A percentile compares a stretch with the other conserved stretches of the same genome.
These are phyloP conservation scores for Lepidium sativum DNA, from an alignment of 345 rosid genomes.

Conservation along the genomic window DNA sequence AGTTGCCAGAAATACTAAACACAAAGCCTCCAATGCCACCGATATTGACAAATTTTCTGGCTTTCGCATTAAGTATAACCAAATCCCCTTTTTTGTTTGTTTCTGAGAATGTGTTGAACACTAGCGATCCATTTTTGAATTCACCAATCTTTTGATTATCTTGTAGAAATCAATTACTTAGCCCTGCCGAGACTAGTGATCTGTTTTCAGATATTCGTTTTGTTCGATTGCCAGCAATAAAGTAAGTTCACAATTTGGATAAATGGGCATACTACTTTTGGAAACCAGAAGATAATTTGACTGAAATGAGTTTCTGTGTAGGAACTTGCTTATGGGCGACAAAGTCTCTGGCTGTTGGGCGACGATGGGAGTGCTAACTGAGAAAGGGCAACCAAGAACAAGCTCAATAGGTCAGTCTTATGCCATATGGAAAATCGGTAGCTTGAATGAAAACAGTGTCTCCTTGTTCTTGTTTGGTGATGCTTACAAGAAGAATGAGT, in stretches of 20 bases:
- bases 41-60: constrained; percentile 78
- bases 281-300: neutral
- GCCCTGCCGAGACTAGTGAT: constrained; percentile 51
- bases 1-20: constrained; percentile 26
- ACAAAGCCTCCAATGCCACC: constrained; percentile 26
- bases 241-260: constrained; percentile 31
- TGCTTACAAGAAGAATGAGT: constrained; percentile 48
- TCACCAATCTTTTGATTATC: neutral
- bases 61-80: constrained; percentile 56
- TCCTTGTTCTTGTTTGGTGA: constrained; percentile 91
- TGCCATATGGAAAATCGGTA: constrained; percentile 63
- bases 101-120: neutral
- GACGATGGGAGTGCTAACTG: constrained; percentile 68
- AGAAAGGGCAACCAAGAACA: constrained; percentile 63
- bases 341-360: constrained; percentile 83
- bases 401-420: constrained; percentile 73
- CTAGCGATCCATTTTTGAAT: neutral
- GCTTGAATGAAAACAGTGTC: constrained; percentile 48
- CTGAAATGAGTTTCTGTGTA: constrained; percentile 12
- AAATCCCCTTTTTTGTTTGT: neutral
- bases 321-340: constrained; percentile 73
- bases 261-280: neutral
- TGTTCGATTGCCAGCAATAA: constrained; percentile 55
- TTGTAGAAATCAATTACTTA: constrained; percentile 53
- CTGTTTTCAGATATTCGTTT: constrained; percentile 74